Evolutionary conservation across 805 yeast genomes (phyloP).

Genomic region (Candida nonsorbophila): DNA sequence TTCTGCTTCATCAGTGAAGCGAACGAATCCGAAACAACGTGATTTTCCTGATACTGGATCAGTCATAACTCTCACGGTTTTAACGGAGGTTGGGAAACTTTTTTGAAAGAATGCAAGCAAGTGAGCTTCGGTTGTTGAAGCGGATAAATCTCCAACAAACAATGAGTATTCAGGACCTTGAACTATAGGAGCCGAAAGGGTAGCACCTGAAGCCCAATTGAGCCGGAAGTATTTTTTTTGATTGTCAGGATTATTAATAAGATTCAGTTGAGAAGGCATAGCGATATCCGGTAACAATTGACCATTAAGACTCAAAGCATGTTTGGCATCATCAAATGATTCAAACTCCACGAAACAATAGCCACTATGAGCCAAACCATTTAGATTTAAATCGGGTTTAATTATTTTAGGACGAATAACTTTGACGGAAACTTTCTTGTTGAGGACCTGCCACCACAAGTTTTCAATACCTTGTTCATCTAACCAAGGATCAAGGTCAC

Average conservation of each 20-base stretch:
- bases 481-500: conserved; percentile 76
- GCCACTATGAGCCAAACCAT: conserved; percentile 40
- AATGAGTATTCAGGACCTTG: conserved; percentile 72
- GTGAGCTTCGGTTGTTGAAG: conserved; percentile 77
- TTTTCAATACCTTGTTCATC: conserved; percentile 53
- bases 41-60: conserved; percentile 76
- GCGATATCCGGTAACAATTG: conserved; percentile 55
- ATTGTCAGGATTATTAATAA: conserved; percentile 37
- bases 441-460: conserved; percentile 55
- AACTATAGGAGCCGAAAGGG: conserved; percentile 63
- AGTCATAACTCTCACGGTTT: conserved; percentile 81
- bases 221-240: conserved; percentile 62
- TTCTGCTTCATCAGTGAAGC: conserved; percentile 67
- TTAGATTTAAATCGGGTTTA: conserved; percentile 14
- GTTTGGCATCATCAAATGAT: conserved; percentile 61
- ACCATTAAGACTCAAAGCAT: conserved; percentile 64
- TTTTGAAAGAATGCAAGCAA: conserved; percentile 66
- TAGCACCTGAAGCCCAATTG: conserved; percentile 84
- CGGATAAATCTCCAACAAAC: conserved; percentile 80
- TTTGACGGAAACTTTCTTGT: conserved; percentile 58
- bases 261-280: conserved; percentile 38
- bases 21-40: conserved; percentile 75
- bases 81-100: conserved; percentile 56
- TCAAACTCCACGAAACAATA: conserved; percentile 78
- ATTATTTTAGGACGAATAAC: conserved; percentile 46